phyloP scores from a whole-genome alignment of 1,284 basidiomycete species.

The Pulveroboletus sp. region DNA sequence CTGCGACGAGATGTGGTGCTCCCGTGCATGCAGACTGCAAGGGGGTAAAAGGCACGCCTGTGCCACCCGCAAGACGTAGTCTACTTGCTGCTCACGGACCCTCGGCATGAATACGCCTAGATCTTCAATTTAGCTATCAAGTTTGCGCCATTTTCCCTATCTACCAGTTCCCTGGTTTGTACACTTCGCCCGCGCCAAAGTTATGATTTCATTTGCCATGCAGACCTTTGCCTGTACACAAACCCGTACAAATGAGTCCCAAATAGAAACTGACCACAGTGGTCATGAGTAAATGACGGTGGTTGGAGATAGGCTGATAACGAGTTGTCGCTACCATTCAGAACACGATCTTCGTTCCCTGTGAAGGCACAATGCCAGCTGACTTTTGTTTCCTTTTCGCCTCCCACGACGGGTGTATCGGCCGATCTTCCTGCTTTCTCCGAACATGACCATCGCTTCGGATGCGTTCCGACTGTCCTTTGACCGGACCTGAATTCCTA shows the following conservation, averaged over 20 bases:
- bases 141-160: neutral
- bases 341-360: constrained; percentile 69
- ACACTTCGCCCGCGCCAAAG: neutral
- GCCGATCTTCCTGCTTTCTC: constrained; percentile 38
- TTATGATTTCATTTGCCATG: constrained; percentile 5
- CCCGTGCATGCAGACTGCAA: constrained; percentile 60
- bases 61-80: constrained; percentile 17
- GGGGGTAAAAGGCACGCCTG: constrained; percentile 54
- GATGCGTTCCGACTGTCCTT: neutral
- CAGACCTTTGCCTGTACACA: neutral
- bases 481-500: neutral
- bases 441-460: neutral
- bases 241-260: neutral
- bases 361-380: constrained; percentile 54
- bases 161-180: neutral
- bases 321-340: constrained; percentile 10
- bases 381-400: constrained; percentile 78
- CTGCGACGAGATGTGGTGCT: constrained; percentile 69
- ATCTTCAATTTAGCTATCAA: neutral
- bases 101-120: neutral
- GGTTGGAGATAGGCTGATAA: neutral
- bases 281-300: neutral
- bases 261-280: constrained; percentile 2
- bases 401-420: constrained; percentile 91
- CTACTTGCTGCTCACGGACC: neutral